Evolutionary conservation across 176 grass and related monocot species (phyloP).

Genomic region (Carex pumila): DNA sequence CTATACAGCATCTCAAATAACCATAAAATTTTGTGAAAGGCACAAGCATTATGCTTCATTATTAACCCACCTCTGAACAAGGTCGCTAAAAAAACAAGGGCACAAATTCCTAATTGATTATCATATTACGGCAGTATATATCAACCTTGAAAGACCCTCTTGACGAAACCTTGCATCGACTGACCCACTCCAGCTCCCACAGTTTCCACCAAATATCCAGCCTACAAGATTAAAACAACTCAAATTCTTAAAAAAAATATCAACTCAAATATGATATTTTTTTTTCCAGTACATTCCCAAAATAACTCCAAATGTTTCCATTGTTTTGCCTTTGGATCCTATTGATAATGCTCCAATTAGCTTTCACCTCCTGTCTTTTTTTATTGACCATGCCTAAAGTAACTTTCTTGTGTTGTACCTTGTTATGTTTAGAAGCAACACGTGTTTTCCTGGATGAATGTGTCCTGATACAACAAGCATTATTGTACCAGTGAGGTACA

Average conservation of each 20-base stretch:
- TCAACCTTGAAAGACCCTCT: conserved; percentile 55
- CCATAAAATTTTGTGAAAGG: neutral
- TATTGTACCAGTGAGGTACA: neutral
- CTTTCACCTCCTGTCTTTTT: neutral
- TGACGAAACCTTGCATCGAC: conserved; percentile 62
- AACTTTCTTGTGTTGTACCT: neutral
- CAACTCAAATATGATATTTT: neutral
- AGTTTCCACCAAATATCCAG: conserved; percentile 64
- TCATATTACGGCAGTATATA: neutral
- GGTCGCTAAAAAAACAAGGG: neutral
- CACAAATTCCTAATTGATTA: neutral
- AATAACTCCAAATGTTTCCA: neutral
- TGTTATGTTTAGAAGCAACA: neutral
- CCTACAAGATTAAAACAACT: conserved; percentile 27
- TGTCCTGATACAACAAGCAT: neutral
- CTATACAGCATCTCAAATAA: neutral
- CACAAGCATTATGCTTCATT: neutral
- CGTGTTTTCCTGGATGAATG: neutral
- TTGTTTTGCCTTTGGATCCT: neutral
- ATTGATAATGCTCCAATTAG: neutral
- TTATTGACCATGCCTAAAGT: neutral
- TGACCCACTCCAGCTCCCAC: conserved; percentile 64
- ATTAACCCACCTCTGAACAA: conserved; percentile 2
- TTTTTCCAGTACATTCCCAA: neutral
- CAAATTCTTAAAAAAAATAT: neutral